phyloP scores from a whole-genome alignment of 495 filamentous ascomycete genomes.

The Aspergillus haitiensis region DNA sequence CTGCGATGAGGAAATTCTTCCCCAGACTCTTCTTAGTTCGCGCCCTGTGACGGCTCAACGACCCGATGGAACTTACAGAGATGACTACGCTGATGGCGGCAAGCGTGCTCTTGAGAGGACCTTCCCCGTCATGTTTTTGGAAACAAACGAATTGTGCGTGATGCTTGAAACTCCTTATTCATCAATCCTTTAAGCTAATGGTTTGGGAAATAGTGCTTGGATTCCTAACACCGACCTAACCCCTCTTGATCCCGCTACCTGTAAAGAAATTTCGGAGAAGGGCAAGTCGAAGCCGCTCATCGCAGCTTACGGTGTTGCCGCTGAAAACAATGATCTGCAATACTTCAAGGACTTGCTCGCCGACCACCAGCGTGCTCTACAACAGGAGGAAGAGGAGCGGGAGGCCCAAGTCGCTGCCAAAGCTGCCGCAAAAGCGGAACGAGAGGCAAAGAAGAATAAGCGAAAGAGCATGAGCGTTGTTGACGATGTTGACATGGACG shows the following conservation, averaged over 20 bases:
- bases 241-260: slow-evolving; percentile 67
- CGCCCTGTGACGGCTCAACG: slow-evolving; percentile 81
- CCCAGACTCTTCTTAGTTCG: slow-evolving; percentile 62
- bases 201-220: slow-evolving; percentile 67
- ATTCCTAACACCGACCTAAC: slow-evolving; percentile 75
- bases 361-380: slow-evolving; percentile 57
- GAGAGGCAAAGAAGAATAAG: slow-evolving; percentile 59
- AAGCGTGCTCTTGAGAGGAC: slow-evolving; percentile 80
- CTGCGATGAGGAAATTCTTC: slow-evolving; percentile 89
- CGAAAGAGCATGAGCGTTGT: slow-evolving; percentile 57
- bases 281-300: slow-evolving; percentile 75
- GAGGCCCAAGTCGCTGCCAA: slow-evolving; percentile 59
- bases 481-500: slow-evolving; percentile 74
- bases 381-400: slow-evolving; percentile 61
- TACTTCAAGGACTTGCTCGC: slow-evolving; percentile 75
- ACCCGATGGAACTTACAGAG: slow-evolving; percentile 76
- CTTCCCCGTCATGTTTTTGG: slow-evolving; percentile 90
- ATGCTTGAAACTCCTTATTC: neutral
- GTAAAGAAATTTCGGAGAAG: slow-evolving; percentile 61
- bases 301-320: slow-evolving; percentile 69
- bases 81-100: slow-evolving; percentile 78
- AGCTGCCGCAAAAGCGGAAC: slow-evolving; percentile 60
- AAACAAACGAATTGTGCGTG: slow-evolving; percentile 93
- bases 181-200: slow-evolving; percentile 11
- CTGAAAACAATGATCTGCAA: slow-evolving; percentile 66